These are phyloP conservation scores for Apiosordaria backusii DNA, from an alignment of 495 filamentous ascomycete genomes.

Conservation along the genomic window DNA sequence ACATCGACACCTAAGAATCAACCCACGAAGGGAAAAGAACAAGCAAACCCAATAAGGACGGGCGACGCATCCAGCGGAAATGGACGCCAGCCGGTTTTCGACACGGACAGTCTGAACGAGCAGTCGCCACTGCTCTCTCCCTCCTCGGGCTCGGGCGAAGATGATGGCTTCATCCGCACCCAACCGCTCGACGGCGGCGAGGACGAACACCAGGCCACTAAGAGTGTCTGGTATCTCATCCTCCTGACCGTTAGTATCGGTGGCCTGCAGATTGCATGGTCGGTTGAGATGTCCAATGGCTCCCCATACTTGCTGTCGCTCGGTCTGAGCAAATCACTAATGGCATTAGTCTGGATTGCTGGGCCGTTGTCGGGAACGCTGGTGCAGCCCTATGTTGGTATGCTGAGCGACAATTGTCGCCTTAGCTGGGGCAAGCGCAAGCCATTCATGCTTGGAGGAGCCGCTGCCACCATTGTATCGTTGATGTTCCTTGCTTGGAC, in stretches of 20 bases:
- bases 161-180: constrained; percentile 38
- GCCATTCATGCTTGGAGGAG: constrained; percentile 81
- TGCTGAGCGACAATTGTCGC: constrained; percentile 83
- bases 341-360: constrained; percentile 92
- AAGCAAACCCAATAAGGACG: constrained; percentile 10
- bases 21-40: constrained; percentile 13
- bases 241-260: constrained; percentile 79
- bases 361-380: constrained; percentile 80
- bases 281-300: constrained; percentile 82
- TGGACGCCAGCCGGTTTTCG: constrained; percentile 8
- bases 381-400: constrained; percentile 92
- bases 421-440: constrained; percentile 77
- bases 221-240: constrained; percentile 78
- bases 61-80: constrained; percentile 14
- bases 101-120: constrained; percentile 45
- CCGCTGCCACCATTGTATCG: constrained; percentile 65
- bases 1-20: constrained; percentile 9
- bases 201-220: constrained; percentile 55
- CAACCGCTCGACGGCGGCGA: constrained; percentile 32
- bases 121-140: constrained; percentile 57
- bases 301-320: constrained; percentile 68
- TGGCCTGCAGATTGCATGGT: constrained; percentile 91
- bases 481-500: constrained; percentile 80
- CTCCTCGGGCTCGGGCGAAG: constrained; percentile 34
- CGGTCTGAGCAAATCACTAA: constrained; percentile 86